Evolutionary conservation across 352 stramenopile species (phyloP).

Genomic region (Phytophthora tubulina): DNA sequence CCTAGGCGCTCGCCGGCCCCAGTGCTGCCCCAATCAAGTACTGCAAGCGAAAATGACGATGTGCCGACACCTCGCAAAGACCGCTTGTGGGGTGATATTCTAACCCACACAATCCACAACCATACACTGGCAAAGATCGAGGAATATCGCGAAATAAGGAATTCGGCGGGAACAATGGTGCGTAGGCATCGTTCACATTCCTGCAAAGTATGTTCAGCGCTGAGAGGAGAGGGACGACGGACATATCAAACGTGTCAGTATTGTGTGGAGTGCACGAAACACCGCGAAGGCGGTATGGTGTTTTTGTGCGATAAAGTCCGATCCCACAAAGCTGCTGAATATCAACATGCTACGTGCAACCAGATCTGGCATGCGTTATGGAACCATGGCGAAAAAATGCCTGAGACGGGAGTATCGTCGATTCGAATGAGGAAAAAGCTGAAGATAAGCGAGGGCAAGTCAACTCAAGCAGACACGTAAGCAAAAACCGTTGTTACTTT

Average conservation of each 20-base stretch:
- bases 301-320: conserved; percentile 41
- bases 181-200: conserved; percentile 31
- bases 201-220: conserved; percentile 43
- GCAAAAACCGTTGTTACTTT: no score
- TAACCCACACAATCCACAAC: not conserved
- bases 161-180: conserved; percentile 9
- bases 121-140: conserved; percentile 31
- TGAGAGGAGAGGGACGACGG: conserved; percentile 28
- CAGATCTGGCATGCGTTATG: conserved; percentile 46
- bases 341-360: conserved; percentile 38
- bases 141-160: conserved; percentile 37
- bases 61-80: not conserved
- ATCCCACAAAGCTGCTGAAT: conserved; percentile 17
- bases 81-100: conserved; percentile 16
- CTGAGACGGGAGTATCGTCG: conserved; percentile 16
- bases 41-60: no score
- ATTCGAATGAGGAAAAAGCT: conserved; percentile 36
- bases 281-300: conserved; percentile 26
- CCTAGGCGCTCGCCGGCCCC: not conserved
- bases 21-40: no score
- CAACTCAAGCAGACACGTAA: not conserved
- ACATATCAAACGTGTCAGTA: conserved; percentile 36
- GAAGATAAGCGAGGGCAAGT: not conserved
- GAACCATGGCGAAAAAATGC: conserved; percentile 30
- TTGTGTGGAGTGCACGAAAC: conserved; percentile 36